phyloP scores from a whole-genome alignment of 495 filamentous ascomycete species.

The Neurospora sp. region DNA sequence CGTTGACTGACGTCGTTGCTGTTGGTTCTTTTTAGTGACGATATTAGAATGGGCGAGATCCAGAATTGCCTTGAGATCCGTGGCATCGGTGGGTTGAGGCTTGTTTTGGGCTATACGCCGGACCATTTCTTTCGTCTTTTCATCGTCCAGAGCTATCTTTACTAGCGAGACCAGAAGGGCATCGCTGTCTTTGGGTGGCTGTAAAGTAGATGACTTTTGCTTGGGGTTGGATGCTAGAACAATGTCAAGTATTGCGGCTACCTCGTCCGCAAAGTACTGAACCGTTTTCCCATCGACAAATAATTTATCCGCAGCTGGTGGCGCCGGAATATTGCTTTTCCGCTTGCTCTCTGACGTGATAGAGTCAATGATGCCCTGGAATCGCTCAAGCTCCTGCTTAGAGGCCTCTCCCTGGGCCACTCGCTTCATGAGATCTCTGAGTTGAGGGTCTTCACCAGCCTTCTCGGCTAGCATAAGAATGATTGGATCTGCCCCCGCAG shows the following conservation, averaged over 20 bases:
- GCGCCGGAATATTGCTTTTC: constrained; percentile 26
- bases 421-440: constrained; percentile 94
- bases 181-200: constrained; percentile 32
- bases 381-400: constrained; percentile 69
- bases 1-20: constrained; percentile 13
- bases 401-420: constrained; percentile 83
- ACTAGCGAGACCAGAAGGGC: constrained; percentile 33
- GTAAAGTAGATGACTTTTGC: constrained; percentile 30
- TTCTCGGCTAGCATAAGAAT: constrained; percentile 86
- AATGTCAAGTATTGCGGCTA: constrained; percentile 37
- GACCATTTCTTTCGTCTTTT: constrained; percentile 27
- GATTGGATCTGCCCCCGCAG: constrained; percentile 70
- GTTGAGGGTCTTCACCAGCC: constrained; percentile 72
- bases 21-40: constrained; percentile 17
- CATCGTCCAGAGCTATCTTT: constrained; percentile 33
- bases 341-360: constrained; percentile 52
- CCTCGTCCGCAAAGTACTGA: constrained; percentile 40
- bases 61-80: constrained; percentile 32
- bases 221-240: constrained; percentile 35
- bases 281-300: constrained; percentile 35
- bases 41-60: constrained; percentile 24
- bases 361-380: constrained; percentile 88
- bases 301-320: constrained; percentile 33
- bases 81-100: constrained; percentile 32
- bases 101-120: constrained; percentile 31